phyloP scores from a whole-genome alignment of 495 filamentous ascomycete genomes.

The Chaetomium fimeti region DNA sequence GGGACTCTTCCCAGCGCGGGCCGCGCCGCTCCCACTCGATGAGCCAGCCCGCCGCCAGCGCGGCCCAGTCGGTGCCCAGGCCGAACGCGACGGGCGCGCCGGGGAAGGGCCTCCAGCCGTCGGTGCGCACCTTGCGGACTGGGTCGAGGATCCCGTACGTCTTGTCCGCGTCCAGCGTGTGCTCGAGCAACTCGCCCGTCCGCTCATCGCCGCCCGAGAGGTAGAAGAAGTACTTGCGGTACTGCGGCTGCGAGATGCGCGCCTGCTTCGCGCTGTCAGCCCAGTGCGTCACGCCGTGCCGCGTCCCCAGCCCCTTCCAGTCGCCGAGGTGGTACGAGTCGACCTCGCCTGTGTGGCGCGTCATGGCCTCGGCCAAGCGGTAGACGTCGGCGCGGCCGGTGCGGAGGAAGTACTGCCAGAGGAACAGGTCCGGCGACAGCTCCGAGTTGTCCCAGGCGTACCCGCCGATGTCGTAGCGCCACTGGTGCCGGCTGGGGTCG shows the following conservation, averaged over 20 bases:
- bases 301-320: conserved; percentile 7
- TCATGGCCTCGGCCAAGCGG: conserved; percentile 10
- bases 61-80: conserved; percentile 12
- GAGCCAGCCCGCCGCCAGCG: conserved; percentile 2
- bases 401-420: conserved; percentile 14
- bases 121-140: background rate
- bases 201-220: conserved; percentile 12
- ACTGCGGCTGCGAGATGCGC: conserved; percentile 6
- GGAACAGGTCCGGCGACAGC: conserved; percentile 6
- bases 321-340: conserved; percentile 9
- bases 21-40: conserved; percentile 13
- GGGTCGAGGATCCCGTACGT: conserved; percentile 2
- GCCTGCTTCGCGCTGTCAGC: conserved; percentile 15
- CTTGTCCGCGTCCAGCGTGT: conserved; percentile 12
- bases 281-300: conserved; percentile 11
- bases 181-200: conserved; percentile 10
- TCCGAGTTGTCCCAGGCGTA: conserved; percentile 13
- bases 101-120: conserved; percentile 8
- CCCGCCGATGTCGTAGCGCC: conserved; percentile 12
- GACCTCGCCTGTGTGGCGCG: conserved; percentile 8
- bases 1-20: conserved; percentile 9
- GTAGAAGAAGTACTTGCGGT: conserved; percentile 9
- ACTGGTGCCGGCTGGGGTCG: conserved; percentile 1
- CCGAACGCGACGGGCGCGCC: conserved; percentile 2
- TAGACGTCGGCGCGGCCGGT: conserved; percentile 11